Conservation (phyloP, 2,329 filamentous ascomycete genomes). For the Colletotrichum spinosum region DNA sequence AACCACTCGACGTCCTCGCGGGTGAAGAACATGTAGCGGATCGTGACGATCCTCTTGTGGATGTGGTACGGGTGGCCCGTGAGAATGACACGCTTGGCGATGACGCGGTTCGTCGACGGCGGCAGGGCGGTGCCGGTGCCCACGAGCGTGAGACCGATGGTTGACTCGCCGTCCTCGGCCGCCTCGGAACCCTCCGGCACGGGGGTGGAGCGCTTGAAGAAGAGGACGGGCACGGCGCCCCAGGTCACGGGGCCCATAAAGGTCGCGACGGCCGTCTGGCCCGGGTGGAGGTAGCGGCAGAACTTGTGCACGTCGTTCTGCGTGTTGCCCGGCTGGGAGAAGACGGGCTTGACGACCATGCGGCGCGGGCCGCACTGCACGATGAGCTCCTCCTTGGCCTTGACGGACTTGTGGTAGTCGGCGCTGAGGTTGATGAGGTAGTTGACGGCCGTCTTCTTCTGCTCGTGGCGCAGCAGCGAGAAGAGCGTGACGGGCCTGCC, state of each 20-base stretch:
- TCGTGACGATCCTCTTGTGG: slow-evolving; percentile 95
- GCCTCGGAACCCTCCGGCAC: slow-evolving; percentile 51
- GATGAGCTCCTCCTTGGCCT: slow-evolving; percentile 91
- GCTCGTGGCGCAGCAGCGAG: slow-evolving; percentile 91
- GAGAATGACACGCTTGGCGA: slow-evolving; percentile 93
- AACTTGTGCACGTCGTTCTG: slow-evolving; percentile 99
- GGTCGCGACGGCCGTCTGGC: slow-evolving; percentile 87
- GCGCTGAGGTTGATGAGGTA: slow-evolving; percentile 88
- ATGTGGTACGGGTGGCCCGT: slow-evolving; percentile 99
- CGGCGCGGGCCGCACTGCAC: slow-evolving; percentile 91
- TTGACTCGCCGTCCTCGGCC: slow-evolving; percentile 51
- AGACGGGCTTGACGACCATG: slow-evolving; percentile 89
- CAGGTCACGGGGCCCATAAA: slow-evolving; percentile 93
- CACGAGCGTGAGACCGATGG: slow-evolving; percentile 75
- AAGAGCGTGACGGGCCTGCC: slow-evolving; percentile 78
- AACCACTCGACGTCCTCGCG: slow-evolving; percentile 96
- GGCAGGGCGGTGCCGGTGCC: slow-evolving; percentile 89
- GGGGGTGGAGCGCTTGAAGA: slow-evolving; percentile 75
- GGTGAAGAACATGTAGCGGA: slow-evolving; percentile 99
- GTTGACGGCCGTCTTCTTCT: slow-evolving; percentile 92
- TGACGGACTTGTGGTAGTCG: slow-evolving; percentile 80
- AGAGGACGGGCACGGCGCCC: slow-evolving; percentile 90
- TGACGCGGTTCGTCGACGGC: slow-evolving; percentile 79
- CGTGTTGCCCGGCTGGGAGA: slow-evolving; percentile 89
- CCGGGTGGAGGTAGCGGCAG: slow-evolving; percentile 90